phyloP scores from a whole-genome alignment of 306 rosid genomes.

The Luffa aegyptiaca region DNA sequence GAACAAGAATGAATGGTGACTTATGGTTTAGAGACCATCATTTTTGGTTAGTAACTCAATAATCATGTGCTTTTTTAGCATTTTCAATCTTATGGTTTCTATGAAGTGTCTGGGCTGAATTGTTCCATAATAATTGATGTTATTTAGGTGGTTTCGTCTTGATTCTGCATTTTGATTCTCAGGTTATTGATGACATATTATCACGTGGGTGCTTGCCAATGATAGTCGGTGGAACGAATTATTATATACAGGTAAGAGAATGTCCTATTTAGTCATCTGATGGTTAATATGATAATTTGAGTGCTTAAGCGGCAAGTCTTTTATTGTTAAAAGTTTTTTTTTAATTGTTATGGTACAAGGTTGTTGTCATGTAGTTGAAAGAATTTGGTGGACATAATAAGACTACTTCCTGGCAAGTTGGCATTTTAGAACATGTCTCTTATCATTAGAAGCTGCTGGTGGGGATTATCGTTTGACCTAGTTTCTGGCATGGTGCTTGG shows the following conservation, averaged over 20 bases:
- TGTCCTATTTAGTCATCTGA: background rate
- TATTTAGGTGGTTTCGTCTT: background rate
- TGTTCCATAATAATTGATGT: background rate
- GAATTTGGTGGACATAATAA: background rate
- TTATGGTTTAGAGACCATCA: background rate
- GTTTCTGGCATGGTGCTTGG: background rate
- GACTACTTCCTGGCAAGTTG: background rate
- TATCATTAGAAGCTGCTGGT: background rate
- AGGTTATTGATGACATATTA: conserved; percentile 63
- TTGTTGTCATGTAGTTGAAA: background rate
- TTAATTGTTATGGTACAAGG: background rate
- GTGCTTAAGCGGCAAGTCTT: background rate
- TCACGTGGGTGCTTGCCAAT: conserved; percentile 61
- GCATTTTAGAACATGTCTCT: background rate
- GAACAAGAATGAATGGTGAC: background rate
- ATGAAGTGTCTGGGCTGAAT: background rate
- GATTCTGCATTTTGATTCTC: conserved; percentile 18
- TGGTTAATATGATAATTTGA: background rate
- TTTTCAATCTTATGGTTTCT: background rate
- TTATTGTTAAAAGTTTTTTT: background rate
- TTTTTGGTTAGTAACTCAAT: background rate
- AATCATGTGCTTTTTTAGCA: background rate
- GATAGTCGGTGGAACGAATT: conserved; percentile 91
- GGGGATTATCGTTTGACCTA: background rate
- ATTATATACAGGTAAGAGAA: conserved; percentile 69